These are phyloP conservation scores for Neonectria punicea DNA, from an alignment of 2,329 filamentous ascomycete species.

Conservation along the genomic window DNA sequence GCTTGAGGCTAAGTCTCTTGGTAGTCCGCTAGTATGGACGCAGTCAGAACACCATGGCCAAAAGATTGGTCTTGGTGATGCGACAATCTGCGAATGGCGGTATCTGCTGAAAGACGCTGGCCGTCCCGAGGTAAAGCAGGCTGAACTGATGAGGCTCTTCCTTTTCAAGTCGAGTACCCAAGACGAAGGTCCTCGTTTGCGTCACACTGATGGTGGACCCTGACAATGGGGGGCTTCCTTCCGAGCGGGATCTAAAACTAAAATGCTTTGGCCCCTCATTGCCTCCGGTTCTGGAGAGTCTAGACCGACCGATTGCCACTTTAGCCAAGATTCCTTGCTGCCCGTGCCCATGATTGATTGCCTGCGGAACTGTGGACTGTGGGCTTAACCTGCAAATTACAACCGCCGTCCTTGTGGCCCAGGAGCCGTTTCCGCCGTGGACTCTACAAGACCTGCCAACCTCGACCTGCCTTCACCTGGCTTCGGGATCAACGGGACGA, in stretches of 20 bases:
- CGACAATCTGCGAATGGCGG: too few relatives aligned
- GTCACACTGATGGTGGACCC: too few relatives aligned
- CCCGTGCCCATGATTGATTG: too few relatives aligned
- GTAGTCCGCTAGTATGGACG: too few relatives aligned
- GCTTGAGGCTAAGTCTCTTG: background rate
- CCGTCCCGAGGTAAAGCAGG: too few relatives aligned
- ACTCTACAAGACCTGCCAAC: too few relatives aligned
- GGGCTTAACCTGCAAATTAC: background rate
- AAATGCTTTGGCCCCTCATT: background rate
- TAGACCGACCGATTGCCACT: background rate
- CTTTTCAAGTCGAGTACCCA: background rate
- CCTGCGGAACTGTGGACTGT: too few relatives aligned
- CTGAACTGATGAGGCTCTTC: background rate
- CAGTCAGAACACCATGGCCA: background rate
- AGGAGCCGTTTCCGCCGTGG: too few relatives aligned
- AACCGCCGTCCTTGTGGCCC: background rate
- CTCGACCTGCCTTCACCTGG: too few relatives aligned
- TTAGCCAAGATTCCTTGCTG: background rate
- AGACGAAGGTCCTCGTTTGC: background rate
- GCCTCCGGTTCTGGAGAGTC: background rate
- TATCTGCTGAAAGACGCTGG: too few relatives aligned
- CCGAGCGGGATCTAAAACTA: background rate
- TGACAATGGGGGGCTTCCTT: background rate
- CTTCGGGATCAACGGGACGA: too few relatives aligned
- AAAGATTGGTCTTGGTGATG: background rate